These are phyloP conservation scores for Cyberlindnera euphorbiiphila DNA, from an alignment of 805 yeast species.

Conservation along the genomic window DNA sequence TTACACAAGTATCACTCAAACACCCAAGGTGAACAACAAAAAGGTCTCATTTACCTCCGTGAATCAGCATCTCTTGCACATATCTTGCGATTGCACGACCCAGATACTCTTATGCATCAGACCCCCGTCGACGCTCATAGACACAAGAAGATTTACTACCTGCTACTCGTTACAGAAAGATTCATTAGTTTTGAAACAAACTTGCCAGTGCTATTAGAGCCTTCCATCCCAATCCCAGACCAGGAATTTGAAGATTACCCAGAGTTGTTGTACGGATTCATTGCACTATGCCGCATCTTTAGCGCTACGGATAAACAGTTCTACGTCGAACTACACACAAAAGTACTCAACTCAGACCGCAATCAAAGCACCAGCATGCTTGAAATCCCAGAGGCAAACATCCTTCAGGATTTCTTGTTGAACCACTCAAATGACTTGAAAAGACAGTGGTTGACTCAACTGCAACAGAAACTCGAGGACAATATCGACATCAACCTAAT, in stretches of 20 bases:
- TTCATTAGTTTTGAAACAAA: constrained; percentile 21
- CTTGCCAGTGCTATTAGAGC: constrained; percentile 23
- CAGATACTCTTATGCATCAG: constrained; percentile 11
- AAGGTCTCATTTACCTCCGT: constrained; percentile 21
- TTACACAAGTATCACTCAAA: constrained; percentile 23
- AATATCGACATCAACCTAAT: constrained; percentile 13
- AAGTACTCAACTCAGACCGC: constrained; percentile 14
- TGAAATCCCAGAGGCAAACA: constrained; percentile 10
- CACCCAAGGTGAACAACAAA: constrained; percentile 15
- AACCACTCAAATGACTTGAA: constrained; percentile 18
- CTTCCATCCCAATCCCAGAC: constrained; percentile 23
- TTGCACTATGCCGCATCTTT: constrained; percentile 23
- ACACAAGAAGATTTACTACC: constrained; percentile 24
- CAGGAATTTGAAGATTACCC: constrained; percentile 26
- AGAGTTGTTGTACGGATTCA: constrained; percentile 23
- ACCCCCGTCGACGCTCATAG: constrained; percentile 20
- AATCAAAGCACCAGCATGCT: constrained; percentile 8
- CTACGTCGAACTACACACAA: constrained; percentile 21
- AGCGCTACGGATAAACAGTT: constrained; percentile 24
- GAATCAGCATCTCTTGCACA: constrained; percentile 25
- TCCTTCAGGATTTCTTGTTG: constrained; percentile 17
- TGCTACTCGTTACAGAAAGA: constrained; percentile 24
- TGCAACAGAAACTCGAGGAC: constrained; percentile 21
- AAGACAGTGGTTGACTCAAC: constrained; percentile 21
- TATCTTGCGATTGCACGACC: constrained; percentile 22